Evolutionary conservation across 2,329 filamentous ascomycete species (phyloP).

Genomic region (Fusarium sp.): DNA sequence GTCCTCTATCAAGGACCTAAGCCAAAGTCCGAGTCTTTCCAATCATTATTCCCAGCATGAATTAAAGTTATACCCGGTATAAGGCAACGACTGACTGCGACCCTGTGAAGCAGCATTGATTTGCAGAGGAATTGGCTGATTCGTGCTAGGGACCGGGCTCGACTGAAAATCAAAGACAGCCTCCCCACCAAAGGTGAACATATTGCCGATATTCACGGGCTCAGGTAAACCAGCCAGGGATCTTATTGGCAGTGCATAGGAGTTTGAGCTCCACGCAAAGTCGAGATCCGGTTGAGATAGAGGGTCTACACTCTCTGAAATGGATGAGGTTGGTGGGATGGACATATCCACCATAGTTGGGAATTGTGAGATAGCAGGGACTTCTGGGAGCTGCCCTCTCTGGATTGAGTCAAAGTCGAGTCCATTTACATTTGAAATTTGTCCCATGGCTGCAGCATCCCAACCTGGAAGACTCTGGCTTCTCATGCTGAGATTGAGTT

Average conservation of each 20-base stretch:
- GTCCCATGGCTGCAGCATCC: neutral
- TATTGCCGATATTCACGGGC: rapidly evolving
- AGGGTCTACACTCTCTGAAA: neutral
- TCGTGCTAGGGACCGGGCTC: neutral
- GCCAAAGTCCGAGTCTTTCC: rapidly evolving
- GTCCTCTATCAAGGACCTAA: neutral
- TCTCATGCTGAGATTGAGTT: neutral
- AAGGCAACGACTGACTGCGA: neutral
- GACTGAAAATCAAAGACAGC: neutral
- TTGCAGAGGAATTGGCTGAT: neutral
- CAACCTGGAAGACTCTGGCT: neutral
- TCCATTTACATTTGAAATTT: neutral
- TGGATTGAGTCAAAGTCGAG: neutral
- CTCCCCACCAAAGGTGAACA: neutral
- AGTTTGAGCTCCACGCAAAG: neutral
- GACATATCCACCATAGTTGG: neutral
- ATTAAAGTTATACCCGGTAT: neutral
- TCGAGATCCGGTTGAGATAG: neutral
- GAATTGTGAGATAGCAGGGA: neutral
- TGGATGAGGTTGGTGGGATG: neutral
- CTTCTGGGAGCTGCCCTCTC: neutral
- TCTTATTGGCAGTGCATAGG: neutral
- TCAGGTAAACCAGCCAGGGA: neutral
- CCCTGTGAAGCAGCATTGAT: neutral
- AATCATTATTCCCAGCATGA: neutral